Evolutionary conservation across 306 rosid genomes (phyloP), one percentile per base, ranked within the genome.

Genomic region (Mimosa pudica): DNA sequence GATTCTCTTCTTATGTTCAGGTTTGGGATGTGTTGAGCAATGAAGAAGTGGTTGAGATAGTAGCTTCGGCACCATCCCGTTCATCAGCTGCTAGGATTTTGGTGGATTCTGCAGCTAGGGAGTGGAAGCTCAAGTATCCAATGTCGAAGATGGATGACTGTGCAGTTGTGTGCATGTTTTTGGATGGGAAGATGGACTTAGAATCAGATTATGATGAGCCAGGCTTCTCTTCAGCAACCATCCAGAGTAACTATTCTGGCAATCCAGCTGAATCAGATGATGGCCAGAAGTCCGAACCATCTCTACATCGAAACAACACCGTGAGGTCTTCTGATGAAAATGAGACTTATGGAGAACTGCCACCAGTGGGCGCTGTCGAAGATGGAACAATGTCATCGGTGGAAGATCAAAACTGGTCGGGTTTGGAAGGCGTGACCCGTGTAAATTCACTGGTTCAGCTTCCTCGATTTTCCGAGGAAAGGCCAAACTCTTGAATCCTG

Each of bases 81-180:
- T 82, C 98, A 44, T 85, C 96, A 0, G 98, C 99, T 1, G 97
- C 99, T 10, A 93, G 97, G 82, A 88, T 82, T 60, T 77, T 96
- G 83, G 98, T 93, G 41, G 92, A 96, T 78, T 89, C 98, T 14
- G 99, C 99, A 36, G 97, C 98, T 33, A 92, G 92, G 0, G 98
- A 91, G 84, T 96, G 99, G 99, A 93, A 91, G 70, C 98, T 93
- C 46, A 96, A 96, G 70, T 96, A 93, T 83, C 99, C 99, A 0
- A 96, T 98, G 30, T 96, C 99, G 1, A 96, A 93, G 81, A 96
- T 96, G 99, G 99, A 96, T 51, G 99, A 96, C 80, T 96, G 99
- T 78, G 98, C 99, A 57, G 99, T 96, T 6, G 96, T 93, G 52
- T 96, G 99, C 85, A 71, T 96, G 69, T 96, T 90, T 84, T 75